These are phyloP conservation scores for Xylariaceae sp. DNA, from an alignment of 2,329 filamentous ascomycete genomes.

Conservation along the genomic window DNA sequence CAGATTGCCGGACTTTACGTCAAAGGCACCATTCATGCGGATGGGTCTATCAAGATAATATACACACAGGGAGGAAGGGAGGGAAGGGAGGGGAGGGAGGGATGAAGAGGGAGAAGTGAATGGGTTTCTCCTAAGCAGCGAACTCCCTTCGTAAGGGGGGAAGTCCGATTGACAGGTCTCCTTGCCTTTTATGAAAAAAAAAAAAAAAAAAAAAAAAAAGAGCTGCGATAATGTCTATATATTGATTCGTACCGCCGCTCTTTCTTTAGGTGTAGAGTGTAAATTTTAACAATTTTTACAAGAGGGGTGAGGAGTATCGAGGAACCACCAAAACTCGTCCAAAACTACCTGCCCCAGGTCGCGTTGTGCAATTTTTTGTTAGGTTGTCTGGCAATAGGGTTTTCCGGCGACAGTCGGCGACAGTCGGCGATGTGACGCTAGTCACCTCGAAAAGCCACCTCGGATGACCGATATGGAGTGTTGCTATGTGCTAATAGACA, in stretches of 20 bases:
- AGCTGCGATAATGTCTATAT: too few relatives aligned
- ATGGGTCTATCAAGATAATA: too few relatives aligned
- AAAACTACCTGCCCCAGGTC: background rate
- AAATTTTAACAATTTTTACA: background rate
- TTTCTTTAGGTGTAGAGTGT: too few relatives aligned
- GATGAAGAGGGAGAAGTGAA: background rate
- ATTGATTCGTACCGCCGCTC: too few relatives aligned
- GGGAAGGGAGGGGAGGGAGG: background rate
- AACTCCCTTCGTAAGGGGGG: background rate
- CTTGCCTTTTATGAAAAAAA: too few relatives aligned
- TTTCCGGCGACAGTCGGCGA: background rate
- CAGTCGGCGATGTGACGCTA: background rate
- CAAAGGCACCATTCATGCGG: too few relatives aligned
- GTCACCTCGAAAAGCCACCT: background rate
- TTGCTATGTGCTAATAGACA: background rate
- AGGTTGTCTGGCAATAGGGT: background rate
- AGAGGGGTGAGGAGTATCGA: background rate
- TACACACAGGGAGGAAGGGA: background rate
- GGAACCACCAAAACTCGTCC: background rate
- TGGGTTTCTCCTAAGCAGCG: background rate
- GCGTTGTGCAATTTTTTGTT: background rate
- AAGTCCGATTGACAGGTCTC: too few relatives aligned
- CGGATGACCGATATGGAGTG: background rate
- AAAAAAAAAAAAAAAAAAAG: too few relatives aligned
- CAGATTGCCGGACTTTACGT: background rate